Percentiles rank a stretch among this genome's conserved stretches.
These are phyloP conservation scores for Taphrina sp. DNA, from an alignment of 1,139 yeast genomes.

Conservation along the genomic window DNA sequence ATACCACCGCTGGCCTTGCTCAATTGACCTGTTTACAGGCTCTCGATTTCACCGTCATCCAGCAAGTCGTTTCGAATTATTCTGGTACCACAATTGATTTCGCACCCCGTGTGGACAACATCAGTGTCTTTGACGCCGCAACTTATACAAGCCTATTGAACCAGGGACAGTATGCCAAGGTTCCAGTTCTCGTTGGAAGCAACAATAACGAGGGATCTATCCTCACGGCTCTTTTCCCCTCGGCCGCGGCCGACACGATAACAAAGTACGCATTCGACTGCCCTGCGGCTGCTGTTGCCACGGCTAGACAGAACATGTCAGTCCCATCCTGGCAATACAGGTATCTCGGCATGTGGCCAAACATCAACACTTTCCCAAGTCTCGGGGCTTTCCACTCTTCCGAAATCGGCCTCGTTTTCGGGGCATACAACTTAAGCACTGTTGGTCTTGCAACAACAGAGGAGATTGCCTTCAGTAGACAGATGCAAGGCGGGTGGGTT, in stretches of 20 bases:
- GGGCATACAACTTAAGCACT: constrained; percentile 26
- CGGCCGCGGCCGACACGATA: constrained; percentile 5
- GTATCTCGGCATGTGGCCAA: constrained; percentile 21
- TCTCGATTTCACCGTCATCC: constrained; percentile 8
- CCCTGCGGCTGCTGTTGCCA: constrained; percentile 22
- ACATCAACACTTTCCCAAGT: constrained; percentile 3
- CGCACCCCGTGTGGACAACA: constrained; percentile 14
- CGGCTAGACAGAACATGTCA: constrained; percentile 8
- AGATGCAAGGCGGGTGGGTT: constrained; percentile 29
- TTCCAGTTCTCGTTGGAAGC: constrained; percentile 27
- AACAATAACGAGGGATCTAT: constrained; percentile 28
- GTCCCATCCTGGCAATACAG: constrained; percentile 31
- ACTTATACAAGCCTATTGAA: neutral
- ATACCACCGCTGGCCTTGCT: neutral
- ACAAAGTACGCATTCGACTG: constrained; percentile 25
- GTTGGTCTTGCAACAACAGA: constrained; percentile 6
- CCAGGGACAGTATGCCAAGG: constrained; percentile 13
- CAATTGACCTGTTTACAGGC: constrained; percentile 21
- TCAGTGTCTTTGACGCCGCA: constrained; percentile 10
- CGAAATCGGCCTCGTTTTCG: constrained; percentile 26
- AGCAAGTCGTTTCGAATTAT: constrained; percentile 16
- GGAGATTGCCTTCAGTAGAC: constrained; percentile 1
- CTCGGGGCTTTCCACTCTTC: constrained; percentile 25
- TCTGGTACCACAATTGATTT: neutral
- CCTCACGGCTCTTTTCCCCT: constrained; percentile 16